Conservation (phyloP, 1,284 basidiomycete species). For the Ceratobasidium sp. region DNA sequence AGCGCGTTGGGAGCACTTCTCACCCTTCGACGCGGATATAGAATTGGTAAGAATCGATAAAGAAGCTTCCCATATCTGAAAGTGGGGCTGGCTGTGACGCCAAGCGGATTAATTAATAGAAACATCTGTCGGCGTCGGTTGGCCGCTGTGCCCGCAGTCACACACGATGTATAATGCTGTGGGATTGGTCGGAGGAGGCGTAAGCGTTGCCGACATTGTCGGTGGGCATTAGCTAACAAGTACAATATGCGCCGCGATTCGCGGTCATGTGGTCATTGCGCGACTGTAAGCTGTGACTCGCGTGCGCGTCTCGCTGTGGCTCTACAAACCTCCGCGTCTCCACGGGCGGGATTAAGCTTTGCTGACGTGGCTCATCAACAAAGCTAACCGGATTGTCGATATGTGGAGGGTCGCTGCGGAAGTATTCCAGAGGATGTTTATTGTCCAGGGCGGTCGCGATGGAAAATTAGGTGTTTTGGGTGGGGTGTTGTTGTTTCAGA, state of each 20-base stretch:
- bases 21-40: neutral
- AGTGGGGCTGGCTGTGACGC: constrained; percentile 11
- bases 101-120: constrained; percentile 7
- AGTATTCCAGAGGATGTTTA: neutral
- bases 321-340: neutral
- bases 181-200: too few species aligned
- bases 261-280: neutral
- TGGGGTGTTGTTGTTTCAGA: neutral
- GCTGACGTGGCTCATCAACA: constrained; percentile 5
- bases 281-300: too few species aligned
- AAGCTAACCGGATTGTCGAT: neutral
- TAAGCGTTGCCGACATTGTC: constrained; percentile 15
- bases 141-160: neutral
- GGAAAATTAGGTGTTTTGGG: constrained; percentile 38
- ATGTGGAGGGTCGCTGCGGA: neutral
- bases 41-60: constrained; percentile 26
- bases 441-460: constrained; percentile 28
- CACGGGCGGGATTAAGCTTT: neutral
- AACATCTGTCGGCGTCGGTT: constrained; percentile 7
- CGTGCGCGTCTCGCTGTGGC: constrained; percentile 12
- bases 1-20: constrained; percentile 21
- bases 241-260: constrained; percentile 4
- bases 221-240: neutral
- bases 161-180: neutral
- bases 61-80: constrained; percentile 15